Evolutionary conservation across 768 basidiomycete species (phyloP).

Genomic region (Kwoniella newhampshirensis): DNA sequence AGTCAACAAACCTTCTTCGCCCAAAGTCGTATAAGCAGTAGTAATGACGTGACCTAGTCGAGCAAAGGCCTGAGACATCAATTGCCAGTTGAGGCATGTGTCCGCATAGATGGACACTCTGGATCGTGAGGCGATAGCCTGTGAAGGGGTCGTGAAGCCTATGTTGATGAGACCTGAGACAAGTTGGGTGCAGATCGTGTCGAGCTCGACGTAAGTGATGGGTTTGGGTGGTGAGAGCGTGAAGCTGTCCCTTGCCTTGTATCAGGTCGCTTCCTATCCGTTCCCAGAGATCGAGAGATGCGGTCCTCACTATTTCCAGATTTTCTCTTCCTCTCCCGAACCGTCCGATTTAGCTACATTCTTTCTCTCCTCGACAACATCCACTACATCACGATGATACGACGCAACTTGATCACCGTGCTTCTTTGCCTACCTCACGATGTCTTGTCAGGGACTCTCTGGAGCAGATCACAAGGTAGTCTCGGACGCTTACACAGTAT

Average conservation of each 20-base stretch:
- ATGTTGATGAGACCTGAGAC: slow-evolving; percentile 39
- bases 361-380: slow-evolving; percentile 51
- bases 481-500: slow-evolving; percentile 28
- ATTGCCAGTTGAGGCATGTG: slow-evolving; percentile 51
- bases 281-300: no score
- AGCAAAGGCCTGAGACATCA: slow-evolving; percentile 45
- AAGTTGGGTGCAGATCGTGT: slow-evolving; percentile 21
- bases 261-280: background rate
- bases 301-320: slow-evolving; percentile 51
- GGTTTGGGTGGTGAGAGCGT: slow-evolving; percentile 47
- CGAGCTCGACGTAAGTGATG: slow-evolving; percentile 45
- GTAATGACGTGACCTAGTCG: slow-evolving; percentile 48
- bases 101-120: slow-evolving; percentile 52
- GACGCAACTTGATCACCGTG: slow-evolving; percentile 44
- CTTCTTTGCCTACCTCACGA: slow-evolving; percentile 32
- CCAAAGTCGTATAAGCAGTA: slow-evolving; percentile 52
- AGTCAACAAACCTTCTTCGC: slow-evolving; percentile 65
- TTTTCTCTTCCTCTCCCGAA: slow-evolving; percentile 44
- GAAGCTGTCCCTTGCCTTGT: slow-evolving; percentile 37
- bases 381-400: slow-evolving; percentile 42
- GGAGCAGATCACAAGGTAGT: no score
- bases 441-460: background rate
- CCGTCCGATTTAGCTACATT: slow-evolving; percentile 41
- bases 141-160: slow-evolving; percentile 28
- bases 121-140: slow-evolving; percentile 23